A percentile compares a stretch with the other conserved stretches of the same genome.
Evolutionary conservation across 2,329 filamentous ascomycete genomes (phyloP).

Genomic region (Venturia oleaginea): DNA sequence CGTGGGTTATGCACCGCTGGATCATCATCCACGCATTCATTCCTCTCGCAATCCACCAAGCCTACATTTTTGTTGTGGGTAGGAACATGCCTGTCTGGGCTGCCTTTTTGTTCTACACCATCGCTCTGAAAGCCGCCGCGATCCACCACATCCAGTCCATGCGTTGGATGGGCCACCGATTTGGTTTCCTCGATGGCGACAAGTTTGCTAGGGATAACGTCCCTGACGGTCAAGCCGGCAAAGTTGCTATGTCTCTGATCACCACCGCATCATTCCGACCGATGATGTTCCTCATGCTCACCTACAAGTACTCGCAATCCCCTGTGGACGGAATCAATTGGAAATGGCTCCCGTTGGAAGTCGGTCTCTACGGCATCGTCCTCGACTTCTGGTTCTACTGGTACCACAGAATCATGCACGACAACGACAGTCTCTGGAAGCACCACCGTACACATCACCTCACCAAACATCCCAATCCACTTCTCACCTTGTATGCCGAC

Average conservation of each 20-base stretch:
- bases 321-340: constrained; percentile 23
- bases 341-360: constrained; percentile 30
- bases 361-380: constrained; percentile 34
- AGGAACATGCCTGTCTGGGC: constrained; percentile 23
- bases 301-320: constrained; percentile 20
- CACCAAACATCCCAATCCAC: constrained; percentile 37
- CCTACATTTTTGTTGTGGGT: constrained; percentile 25
- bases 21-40: constrained; percentile 30
- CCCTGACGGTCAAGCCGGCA: constrained; percentile 25
- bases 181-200: constrained; percentile 38
- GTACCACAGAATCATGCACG: constrained; percentile 28
- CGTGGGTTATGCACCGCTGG: constrained; percentile 32
- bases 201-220: constrained; percentile 35
- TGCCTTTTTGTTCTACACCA: constrained; percentile 30
- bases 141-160: constrained; percentile 33
- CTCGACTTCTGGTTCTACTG: constrained; percentile 40
- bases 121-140: constrained; percentile 31
- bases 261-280: constrained; percentile 27
- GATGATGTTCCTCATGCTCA: constrained; percentile 28
- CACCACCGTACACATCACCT: constrained; percentile 39
- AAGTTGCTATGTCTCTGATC: constrained; percentile 27
- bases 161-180: constrained; percentile 29
- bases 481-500: constrained; percentile 36
- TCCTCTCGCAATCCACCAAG: constrained; percentile 32
- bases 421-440: constrained; percentile 32